A percentile compares a stretch with the other conserved stretches of the same genome.
Conservation (phyloP, 176 grass and related monocot species). For the Phoenix roebelenii region DNA sequence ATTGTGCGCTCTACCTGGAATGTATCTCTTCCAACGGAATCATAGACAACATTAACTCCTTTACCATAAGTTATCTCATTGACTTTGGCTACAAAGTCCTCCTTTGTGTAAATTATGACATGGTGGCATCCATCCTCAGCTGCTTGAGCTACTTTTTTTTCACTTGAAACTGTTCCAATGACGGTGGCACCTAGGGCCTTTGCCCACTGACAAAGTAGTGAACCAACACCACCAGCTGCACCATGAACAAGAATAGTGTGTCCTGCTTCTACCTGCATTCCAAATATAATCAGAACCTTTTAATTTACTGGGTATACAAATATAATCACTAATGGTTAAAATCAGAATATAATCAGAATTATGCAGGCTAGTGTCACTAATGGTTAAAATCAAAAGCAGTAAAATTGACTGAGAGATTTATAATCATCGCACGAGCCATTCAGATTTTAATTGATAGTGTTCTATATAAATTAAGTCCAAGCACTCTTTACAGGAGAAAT, state of each 20-base stretch:
- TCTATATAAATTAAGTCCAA: too few relatives aligned
- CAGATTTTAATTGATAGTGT: too few relatives aligned
- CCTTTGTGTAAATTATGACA: constrained; percentile 64
- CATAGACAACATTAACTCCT: constrained; percentile 82
- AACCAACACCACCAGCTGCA: constrained; percentile 82
- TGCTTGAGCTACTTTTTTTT: constrained; percentile 74
- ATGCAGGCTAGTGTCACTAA: too few relatives aligned
- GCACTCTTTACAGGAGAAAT: too few relatives aligned
- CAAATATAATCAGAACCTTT: not conserved
- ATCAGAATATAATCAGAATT: too few relatives aligned
- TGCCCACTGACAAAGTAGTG: constrained; percentile 86
- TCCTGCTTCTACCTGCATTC: constrained; percentile 48
- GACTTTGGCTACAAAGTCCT: constrained; percentile 71
- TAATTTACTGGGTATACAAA: too few relatives aligned
- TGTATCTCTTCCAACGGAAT: constrained; percentile 90
- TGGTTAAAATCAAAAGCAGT: too few relatives aligned
- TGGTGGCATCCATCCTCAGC: constrained; percentile 68
- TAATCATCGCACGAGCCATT: too few relatives aligned
- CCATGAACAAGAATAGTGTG: constrained; percentile 72
- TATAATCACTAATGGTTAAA: too few relatives aligned
- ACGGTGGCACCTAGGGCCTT: constrained; percentile 80
- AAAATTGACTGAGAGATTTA: too few relatives aligned
- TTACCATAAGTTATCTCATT: constrained; percentile 67
- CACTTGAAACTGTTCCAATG: constrained; percentile 80
- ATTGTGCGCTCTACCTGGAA: constrained; percentile 40